These are phyloP conservation scores for Phytopythium aichiense DNA, from an alignment of 352 stramenopile genomes.

Conservation along the genomic window DNA sequence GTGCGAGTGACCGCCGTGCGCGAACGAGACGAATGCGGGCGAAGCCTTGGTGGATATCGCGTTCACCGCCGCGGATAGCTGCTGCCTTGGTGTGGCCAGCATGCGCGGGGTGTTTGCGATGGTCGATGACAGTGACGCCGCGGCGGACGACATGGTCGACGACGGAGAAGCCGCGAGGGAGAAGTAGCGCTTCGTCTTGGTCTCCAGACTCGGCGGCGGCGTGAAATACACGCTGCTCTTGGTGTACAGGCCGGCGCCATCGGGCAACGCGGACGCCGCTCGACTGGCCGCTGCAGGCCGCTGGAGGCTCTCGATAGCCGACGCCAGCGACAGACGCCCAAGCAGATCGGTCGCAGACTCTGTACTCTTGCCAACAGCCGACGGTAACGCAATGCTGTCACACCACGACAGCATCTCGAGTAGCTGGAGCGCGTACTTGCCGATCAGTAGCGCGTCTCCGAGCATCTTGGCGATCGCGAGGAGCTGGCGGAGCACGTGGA, in stretches of 20 bases:
- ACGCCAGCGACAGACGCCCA: background rate
- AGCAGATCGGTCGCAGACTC: background rate
- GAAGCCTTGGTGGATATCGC: conserved; percentile 73
- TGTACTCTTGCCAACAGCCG: background rate
- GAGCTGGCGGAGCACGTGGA: conserved; percentile 78
- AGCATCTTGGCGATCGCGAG: conserved; percentile 58
- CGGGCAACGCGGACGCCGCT: conserved; percentile 4
- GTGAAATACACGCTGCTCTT: conserved; percentile 53
- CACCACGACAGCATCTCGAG: conserved; percentile 64
- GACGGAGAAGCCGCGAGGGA: conserved; percentile 52
- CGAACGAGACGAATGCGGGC: conserved; percentile 58
- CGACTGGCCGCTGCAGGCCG: conserved; percentile 16
- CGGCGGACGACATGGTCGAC: conserved; percentile 69
- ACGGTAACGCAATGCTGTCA: conserved; percentile 28
- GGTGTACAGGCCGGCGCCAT: conserved; percentile 34
- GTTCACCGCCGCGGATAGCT: conserved; percentile 73
- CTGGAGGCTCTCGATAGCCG: conserved; percentile 32
- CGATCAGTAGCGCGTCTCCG: conserved; percentile 42
- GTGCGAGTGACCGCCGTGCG: conserved; percentile 16
- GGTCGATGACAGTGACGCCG: conserved; percentile 61
- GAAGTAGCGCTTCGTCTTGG: conserved; percentile 62
- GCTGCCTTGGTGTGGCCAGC: conserved; percentile 62
- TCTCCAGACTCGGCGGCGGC: conserved; percentile 64
- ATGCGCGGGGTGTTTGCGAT: conserved; percentile 71
- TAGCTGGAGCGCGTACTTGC: conserved; percentile 54